Evolutionary conservation across 352 stramenopile species (phyloP), one percentile per base, ranked within the genome.

Genomic region (Nothophytophthora sp.): DNA sequence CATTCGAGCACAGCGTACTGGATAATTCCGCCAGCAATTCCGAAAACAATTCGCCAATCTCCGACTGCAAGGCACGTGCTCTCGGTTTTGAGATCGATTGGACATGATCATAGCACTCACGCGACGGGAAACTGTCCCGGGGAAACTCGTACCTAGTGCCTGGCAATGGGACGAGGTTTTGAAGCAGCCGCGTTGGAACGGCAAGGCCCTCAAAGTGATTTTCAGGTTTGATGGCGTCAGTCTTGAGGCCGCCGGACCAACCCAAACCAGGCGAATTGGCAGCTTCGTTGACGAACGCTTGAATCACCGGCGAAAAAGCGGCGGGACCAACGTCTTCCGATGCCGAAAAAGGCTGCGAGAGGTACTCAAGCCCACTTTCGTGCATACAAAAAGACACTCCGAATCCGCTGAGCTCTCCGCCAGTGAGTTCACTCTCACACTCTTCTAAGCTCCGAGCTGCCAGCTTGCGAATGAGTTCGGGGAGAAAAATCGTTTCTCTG

Each of bases 351-450:
- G 49, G 47, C 36, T 33, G 46, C 33, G 56, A 70, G 38, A 69
- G 47, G 35, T 53, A 44, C 4, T 63, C 58, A 2, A 58, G 32
- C 20, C 52, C 44, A 41, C 32, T 49, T 41, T 87, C 73, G 38
- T 72, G 66, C 38, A 73, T 64, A 16, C 64, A 77, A 34, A 85
- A 87, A 19, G 62, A 40, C 12, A 87, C 59, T 7, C 76, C 76
- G 43, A 83, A 87, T 8, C 76, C 76, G 48, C 71, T 73, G 12
- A 85, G 50, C 22, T 74, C 74, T 18, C 65, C 60, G 15, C 35
- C 53, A 45, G 28, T 40, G 11, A 59, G 35, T 7, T 37, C 51
- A n/a, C 41, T 46, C 22, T 67, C 57, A 11, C 42, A 53, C 39
- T 73, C 57, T 5, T 68, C 50, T 6, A 55, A 16, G 29, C 29